Conservation (phyloP, 805 yeast genomes). For the Ogataea ramenticola region DNA sequence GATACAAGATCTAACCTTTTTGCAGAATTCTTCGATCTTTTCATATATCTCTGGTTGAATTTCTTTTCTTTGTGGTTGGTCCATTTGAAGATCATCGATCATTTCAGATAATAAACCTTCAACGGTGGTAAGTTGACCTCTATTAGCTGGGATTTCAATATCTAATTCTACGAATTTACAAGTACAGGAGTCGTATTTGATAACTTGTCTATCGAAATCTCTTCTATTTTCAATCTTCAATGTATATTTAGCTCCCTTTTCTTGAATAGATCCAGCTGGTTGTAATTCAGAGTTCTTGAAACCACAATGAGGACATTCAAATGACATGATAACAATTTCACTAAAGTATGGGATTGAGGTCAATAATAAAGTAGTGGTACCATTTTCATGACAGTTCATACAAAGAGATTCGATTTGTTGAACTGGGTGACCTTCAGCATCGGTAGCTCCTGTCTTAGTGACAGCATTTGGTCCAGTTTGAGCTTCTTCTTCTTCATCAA, state of each 20-base stretch:
- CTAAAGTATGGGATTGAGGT: conserved; percentile 89
- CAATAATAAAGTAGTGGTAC: conserved; percentile 73
- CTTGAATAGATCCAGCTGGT: conserved; percentile 90
- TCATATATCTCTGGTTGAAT: conserved; percentile 68
- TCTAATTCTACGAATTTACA: conserved; percentile 79
- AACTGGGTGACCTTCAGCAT: conserved; percentile 86
- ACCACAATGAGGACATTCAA: conserved; percentile 92
- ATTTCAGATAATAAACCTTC: conserved; percentile 86
- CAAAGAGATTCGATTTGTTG: conserved; percentile 93
- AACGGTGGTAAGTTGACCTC: conserved; percentile 87
- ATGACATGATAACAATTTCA: conserved; percentile 89
- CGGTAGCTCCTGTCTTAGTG: conserved; percentile 66
- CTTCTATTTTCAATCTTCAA: conserved; percentile 58
- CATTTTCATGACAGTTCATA: conserved; percentile 89
- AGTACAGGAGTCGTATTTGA: conserved; percentile 81
- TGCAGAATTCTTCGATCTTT: conserved; percentile 66
- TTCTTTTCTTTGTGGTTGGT: conserved; percentile 73
- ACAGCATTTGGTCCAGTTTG: conserved; percentile 33
- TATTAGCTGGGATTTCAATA: conserved; percentile 90
- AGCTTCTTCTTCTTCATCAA: conserved; percentile 22
- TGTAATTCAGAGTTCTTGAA: conserved; percentile 88
- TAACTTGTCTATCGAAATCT: conserved; percentile 86
- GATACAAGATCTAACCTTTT: conserved; percentile 50
- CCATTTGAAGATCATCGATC: conserved; percentile 69
- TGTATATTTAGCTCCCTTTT: conserved; percentile 71